Evolutionary conservation across 2,329 filamentous ascomycete species (phyloP).

Genomic region (Xylaria sp.): DNA sequence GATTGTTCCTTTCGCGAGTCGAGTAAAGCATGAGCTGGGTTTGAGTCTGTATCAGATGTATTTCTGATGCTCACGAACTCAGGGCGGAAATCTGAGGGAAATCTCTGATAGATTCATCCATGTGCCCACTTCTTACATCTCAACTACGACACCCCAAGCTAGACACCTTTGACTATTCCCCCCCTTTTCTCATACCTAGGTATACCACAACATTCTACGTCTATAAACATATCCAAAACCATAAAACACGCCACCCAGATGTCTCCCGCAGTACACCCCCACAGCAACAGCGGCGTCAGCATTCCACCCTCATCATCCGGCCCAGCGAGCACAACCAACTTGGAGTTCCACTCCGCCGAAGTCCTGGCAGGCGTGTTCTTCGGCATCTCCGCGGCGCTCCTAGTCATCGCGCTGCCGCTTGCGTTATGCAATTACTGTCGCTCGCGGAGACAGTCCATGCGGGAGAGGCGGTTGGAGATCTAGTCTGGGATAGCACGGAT

Average conservation of each 20-base stretch:
- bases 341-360: not conserved
- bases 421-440: constrained; percentile 32
- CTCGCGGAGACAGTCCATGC: constrained; percentile 3
- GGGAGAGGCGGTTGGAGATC: constrained; percentile 24
- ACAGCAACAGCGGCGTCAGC: not conserved
- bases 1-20: not conserved
- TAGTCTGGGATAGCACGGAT: not conserved
- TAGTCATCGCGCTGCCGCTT: constrained; percentile 33
- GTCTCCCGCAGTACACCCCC: not conserved
- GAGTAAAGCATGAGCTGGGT: not conserved
- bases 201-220: not conserved
- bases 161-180: no score
- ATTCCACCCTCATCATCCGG: not conserved
- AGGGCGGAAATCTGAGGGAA: no score
- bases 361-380: constrained; percentile 33
- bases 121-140: not conserved
- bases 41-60: no score
- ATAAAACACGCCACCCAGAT: not conserved
- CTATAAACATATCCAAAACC: not conserved
- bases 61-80: no score
- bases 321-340: not conserved
- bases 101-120: no score
- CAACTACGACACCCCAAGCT: not conserved
- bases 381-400: constrained; percentile 29
- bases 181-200: no score